Conservation (phyloP, 23 red algal genomes). For the Gracilaria domingensis region DNA sequence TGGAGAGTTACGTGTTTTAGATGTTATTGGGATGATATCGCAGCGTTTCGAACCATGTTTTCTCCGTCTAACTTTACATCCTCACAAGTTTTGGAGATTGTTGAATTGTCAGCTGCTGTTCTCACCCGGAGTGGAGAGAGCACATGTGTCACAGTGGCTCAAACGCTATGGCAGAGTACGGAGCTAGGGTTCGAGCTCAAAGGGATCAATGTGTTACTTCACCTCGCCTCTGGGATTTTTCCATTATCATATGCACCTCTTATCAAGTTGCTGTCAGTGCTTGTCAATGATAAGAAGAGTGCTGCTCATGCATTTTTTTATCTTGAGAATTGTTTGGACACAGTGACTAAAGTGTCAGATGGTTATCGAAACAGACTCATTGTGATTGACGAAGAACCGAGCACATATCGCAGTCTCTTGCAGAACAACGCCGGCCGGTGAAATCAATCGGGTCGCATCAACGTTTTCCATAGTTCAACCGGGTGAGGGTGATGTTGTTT, state of each 20-base stretch:
- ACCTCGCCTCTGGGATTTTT: slow-evolving; percentile 50
- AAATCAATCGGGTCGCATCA: slow-evolving; percentile 11
- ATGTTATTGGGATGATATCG: slow-evolving; percentile 53
- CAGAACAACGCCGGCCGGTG: slow-evolving; percentile 1
- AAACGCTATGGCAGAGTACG: slow-evolving; percentile 35
- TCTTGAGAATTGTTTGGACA: slow-evolving; percentile 31
- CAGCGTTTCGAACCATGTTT: slow-evolving; percentile 59
- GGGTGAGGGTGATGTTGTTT: slow-evolving; percentile 44
- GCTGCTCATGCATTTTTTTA: slow-evolving; percentile 37
- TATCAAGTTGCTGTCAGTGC: slow-evolving; percentile 23
- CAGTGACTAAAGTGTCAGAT: slow-evolving; percentile 41
- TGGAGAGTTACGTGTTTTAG: slow-evolving; percentile 31
- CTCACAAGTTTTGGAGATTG: slow-evolving; percentile 41
- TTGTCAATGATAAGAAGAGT: slow-evolving; percentile 35
- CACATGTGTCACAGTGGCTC: slow-evolving; percentile 2
- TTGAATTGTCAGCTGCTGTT: slow-evolving; percentile 25
- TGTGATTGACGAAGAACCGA: slow-evolving; percentile 48
- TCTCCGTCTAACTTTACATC: slow-evolving; percentile 31
- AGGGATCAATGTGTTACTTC: slow-evolving; percentile 29
- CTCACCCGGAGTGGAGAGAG: slow-evolving; percentile 18
- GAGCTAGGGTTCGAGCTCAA: neutral
- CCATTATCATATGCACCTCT: slow-evolving; percentile 56
- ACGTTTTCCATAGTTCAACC: slow-evolving; percentile 31
- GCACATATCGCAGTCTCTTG: slow-evolving; percentile 30
- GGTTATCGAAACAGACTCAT: slow-evolving; percentile 33